A percentile compares a stretch with the other conserved stretches of the same genome.
Evolutionary conservation across 2,329 filamentous ascomycete species (phyloP).

Genomic region (Fusarium brachygibbosum): DNA sequence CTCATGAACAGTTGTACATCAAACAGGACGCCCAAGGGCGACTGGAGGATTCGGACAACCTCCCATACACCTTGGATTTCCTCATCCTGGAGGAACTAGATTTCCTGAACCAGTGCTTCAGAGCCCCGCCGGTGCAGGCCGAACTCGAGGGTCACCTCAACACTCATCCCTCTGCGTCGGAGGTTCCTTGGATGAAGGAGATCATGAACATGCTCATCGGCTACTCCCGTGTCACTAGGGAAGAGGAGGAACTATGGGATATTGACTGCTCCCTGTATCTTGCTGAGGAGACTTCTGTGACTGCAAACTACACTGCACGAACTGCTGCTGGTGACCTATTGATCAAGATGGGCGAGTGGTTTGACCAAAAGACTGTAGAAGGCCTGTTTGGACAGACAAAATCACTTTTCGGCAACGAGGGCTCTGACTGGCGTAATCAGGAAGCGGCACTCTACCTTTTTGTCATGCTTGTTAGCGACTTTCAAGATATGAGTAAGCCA

Average conservation of each 20-base stretch:
- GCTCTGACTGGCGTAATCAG: conserved; percentile 70
- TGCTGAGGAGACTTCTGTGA: conserved; percentile 94
- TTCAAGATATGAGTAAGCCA: conserved; percentile 79
- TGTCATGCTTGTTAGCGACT: conserved; percentile 86
- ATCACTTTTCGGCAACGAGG: conserved; percentile 74
- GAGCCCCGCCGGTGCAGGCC: conserved; percentile 87
- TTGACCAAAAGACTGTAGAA: conserved; percentile 80
- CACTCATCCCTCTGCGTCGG: conserved; percentile 69
- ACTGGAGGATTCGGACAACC: conserved; percentile 87
- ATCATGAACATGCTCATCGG: conserved; percentile 87
- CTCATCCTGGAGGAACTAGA: conserved; percentile 94
- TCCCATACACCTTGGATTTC: conserved; percentile 96
- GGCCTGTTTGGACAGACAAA: conserved; percentile 84
- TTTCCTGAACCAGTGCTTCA: conserved; percentile 91
- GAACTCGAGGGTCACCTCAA: conserved; percentile 87
- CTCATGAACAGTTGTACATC: conserved; percentile 88
- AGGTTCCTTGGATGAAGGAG: conserved; percentile 85
- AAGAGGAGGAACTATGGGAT: conserved; percentile 96
- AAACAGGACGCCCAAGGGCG: conserved; percentile 87
- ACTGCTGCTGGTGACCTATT: conserved; percentile 93
- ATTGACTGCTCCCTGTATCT: conserved; percentile 96
- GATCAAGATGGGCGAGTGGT: conserved; percentile 93
- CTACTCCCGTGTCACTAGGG: conserved; percentile 90
- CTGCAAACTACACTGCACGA: conserved; percentile 94
- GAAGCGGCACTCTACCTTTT: conserved; percentile 89